Evolutionary conservation across 495 filamentous ascomycete species (phyloP).

Genomic region (Neurospora sp.): DNA sequence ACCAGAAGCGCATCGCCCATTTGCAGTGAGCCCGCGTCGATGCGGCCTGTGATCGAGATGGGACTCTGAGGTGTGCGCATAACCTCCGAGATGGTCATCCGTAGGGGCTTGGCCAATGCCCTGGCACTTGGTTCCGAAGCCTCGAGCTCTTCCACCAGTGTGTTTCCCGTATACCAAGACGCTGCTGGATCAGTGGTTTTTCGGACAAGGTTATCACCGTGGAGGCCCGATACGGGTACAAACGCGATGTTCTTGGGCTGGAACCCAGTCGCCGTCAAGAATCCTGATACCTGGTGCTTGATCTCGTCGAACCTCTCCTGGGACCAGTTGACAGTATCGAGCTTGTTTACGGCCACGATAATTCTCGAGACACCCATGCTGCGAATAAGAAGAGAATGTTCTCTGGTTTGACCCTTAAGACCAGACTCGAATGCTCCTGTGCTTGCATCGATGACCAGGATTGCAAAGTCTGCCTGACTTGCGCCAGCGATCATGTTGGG

Average conservation of each 20-base stretch:
- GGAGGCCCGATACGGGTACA: constrained; percentile 79
- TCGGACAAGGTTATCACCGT: constrained; percentile 73
- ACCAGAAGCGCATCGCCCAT: constrained; percentile 68
- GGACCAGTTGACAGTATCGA: constrained; percentile 77
- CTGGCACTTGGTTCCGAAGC: constrained; percentile 60
- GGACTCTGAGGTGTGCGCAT: constrained; percentile 63
- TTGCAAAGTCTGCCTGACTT: constrained; percentile 90
- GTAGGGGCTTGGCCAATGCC: constrained; percentile 66
- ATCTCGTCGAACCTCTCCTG: constrained; percentile 77
- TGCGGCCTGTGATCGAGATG: constrained; percentile 72
- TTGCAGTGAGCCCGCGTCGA: constrained; percentile 77
- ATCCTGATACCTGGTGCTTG: constrained; percentile 67
- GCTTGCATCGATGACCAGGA: constrained; percentile 85
- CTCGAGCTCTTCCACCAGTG: constrained; percentile 76
- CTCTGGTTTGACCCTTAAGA: constrained; percentile 86
- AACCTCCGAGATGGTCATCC: constrained; percentile 70
- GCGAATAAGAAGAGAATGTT: constrained; percentile 80
- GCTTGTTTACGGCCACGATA: constrained; percentile 89
- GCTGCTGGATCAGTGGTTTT: constrained; percentile 44
- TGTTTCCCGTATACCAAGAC: constrained; percentile 71
- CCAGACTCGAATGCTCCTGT: constrained; percentile 87
- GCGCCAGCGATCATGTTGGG: constrained; percentile 99
- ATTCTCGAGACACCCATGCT: constrained; percentile 86
- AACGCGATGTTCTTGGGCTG: constrained; percentile 68
- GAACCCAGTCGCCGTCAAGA: constrained; percentile 75